phyloP scores from a whole-genome alignment of 345 rosid genomes.

The Eucalyptus paniculata region DNA sequence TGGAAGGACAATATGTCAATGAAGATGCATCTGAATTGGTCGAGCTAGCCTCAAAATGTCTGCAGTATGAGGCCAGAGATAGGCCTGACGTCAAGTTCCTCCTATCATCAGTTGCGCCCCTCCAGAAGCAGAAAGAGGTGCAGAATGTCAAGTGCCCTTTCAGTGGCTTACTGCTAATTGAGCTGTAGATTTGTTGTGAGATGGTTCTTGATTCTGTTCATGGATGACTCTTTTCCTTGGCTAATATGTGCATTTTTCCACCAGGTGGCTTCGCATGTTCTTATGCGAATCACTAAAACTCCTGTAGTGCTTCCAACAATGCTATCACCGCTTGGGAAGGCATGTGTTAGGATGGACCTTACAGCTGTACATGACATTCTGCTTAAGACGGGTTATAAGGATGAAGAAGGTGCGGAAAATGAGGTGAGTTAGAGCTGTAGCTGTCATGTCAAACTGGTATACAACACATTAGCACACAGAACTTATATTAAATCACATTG shows the following conservation, averaged over 20 bases:
- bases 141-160: not conserved
- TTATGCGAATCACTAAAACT: slow-evolving; percentile 48
- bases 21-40: slow-evolving; percentile 51
- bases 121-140: slow-evolving; percentile 61
- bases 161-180: not conserved
- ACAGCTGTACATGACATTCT: slow-evolving; percentile 64
- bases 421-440: slow-evolving; percentile 25
- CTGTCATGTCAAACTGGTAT: not conserved
- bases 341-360: slow-evolving; percentile 74
- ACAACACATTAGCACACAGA: not conserved
- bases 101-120: slow-evolving; percentile 43
- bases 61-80: slow-evolving; percentile 64
- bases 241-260: not conserved
- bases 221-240: not conserved
- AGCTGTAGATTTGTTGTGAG: not conserved
- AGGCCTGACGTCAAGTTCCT: slow-evolving; percentile 51
- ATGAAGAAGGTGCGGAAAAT: slow-evolving; percentile 82
- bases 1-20: slow-evolving; percentile 61
- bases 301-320: slow-evolving; percentile 39
- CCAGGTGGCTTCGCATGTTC: slow-evolving; percentile 54
- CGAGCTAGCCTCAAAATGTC: slow-evolving; percentile 59
- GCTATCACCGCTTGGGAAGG: slow-evolving; percentile 62
- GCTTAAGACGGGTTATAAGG: slow-evolving; percentile 78
- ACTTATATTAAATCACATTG: not conserved
- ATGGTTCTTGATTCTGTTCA: not conserved